Evolutionary conservation across 176 grass and related monocot species (phyloP).

Genomic region (Oryza meyeriana): DNA sequence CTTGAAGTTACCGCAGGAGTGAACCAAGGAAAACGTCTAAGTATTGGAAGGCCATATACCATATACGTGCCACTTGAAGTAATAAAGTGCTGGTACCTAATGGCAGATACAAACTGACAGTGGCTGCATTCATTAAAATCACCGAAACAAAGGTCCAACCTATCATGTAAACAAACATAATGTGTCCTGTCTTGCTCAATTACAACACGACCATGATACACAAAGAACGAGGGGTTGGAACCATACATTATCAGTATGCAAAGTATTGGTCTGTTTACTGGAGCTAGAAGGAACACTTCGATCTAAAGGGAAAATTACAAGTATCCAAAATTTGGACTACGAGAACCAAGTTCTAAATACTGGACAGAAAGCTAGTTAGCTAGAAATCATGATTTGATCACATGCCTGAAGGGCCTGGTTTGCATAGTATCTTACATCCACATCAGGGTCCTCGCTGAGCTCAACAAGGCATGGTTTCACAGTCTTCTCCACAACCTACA

Average conservation of each 20-base stretch:
- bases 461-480: constrained; percentile 85
- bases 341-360: constrained; percentile 30
- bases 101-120: no score
- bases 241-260: constrained; percentile 38
- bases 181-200: constrained; percentile 4
- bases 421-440: constrained; percentile 85
- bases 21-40: no score
- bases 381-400: constrained; percentile 88
- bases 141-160: background rate
- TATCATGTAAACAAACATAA: background rate
- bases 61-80: no score
- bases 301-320: constrained; percentile 42
- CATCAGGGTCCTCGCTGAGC: constrained; percentile 95
- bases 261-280: constrained; percentile 18
- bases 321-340: constrained; percentile 43
- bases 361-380: constrained; percentile 39
- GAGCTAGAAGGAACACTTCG: constrained; percentile 23
- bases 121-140: background rate
- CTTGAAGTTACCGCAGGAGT: no score
- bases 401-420: constrained; percentile 78
- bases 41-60: no score
- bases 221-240: background rate
- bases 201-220: constrained; percentile 32
- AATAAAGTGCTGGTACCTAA: no score
- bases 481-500: constrained; percentile 66